Percentiles rank a stretch among this genome's conserved stretches.
phyloP scores from a whole-genome alignment of 345 rosid genomes.

The Citrus inodora region DNA sequence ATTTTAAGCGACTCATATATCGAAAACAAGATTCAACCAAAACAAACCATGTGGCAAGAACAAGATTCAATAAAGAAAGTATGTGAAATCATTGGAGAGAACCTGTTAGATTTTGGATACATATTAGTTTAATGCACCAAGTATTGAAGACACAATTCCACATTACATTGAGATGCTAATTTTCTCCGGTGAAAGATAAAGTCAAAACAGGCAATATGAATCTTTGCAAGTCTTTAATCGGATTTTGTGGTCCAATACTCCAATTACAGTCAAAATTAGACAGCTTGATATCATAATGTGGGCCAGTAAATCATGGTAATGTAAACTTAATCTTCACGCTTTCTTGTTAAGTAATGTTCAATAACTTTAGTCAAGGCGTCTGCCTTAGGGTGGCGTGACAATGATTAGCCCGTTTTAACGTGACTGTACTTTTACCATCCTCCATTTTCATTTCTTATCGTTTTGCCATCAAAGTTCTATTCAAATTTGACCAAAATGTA shows the following conservation, averaged over 20 bases:
- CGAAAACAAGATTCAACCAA: not conserved
- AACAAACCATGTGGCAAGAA: too few species aligned
- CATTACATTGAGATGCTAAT: not conserved
- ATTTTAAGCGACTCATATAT: not conserved
- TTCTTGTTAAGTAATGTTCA: not conserved
- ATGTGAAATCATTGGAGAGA: not conserved
- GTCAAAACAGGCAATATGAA: not conserved
- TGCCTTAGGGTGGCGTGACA: not conserved
- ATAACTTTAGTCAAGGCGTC: slow-evolving; percentile 3
- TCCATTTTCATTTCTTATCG: not conserved
- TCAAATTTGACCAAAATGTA: not conserved
- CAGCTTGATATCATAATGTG: slow-evolving; percentile 22
- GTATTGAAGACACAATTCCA: not conserved
- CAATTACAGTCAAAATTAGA: slow-evolving; percentile 5
- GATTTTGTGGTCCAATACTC: not conserved
- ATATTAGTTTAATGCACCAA: not conserved
- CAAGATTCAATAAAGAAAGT: too few species aligned
- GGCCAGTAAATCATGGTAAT: slow-evolving; percentile 23
- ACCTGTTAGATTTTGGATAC: not conserved
- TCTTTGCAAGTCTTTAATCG: not conserved
- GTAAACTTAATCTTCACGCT: slow-evolving; percentile 21
- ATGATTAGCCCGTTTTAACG: slow-evolving; percentile 21
- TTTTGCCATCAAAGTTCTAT: not conserved
- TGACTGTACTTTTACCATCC: not conserved
- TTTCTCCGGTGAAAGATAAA: not conserved